Evolutionary conservation across 2,329 filamentous ascomycete genomes (phyloP).

Genomic region (Fusarium nodosum): DNA sequence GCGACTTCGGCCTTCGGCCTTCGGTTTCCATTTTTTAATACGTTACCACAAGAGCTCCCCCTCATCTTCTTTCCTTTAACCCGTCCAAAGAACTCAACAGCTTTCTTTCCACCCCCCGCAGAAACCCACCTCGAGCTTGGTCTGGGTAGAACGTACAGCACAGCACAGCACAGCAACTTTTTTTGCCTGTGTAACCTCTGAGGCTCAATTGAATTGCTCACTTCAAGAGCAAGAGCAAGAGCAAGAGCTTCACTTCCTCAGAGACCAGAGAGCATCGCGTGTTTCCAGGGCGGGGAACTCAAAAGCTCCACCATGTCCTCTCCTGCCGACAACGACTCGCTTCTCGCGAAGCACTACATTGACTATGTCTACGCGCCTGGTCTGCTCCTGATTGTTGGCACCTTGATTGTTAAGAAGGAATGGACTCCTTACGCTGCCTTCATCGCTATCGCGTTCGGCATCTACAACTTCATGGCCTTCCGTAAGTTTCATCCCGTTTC

Average conservation of each 20-base stretch:
- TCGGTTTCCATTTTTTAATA: slow-evolving; percentile 35
- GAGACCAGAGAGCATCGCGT: slow-evolving; percentile 13
- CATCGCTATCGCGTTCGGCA: slow-evolving; percentile 74
- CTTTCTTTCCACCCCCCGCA: slow-evolving; percentile 15
- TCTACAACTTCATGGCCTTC: slow-evolving; percentile 78
- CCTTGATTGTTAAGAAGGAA: slow-evolving; percentile 82
- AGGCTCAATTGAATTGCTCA: slow-evolving; percentile 38
- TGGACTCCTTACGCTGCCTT: slow-evolving; percentile 79
- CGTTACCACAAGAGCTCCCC: slow-evolving; percentile 34
- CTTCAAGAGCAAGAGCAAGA: background rate
- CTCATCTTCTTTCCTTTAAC: slow-evolving; percentile 35
- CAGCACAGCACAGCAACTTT: slow-evolving; percentile 1
- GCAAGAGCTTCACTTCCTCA: slow-evolving; percentile 25
- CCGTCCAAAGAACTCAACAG: slow-evolving; percentile 23
- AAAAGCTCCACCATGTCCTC: slow-evolving; percentile 42
- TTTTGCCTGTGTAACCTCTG: slow-evolving; percentile 11
- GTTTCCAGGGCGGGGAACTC: slow-evolving; percentile 40
- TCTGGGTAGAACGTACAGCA: slow-evolving; percentile 14
- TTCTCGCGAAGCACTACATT: slow-evolving; percentile 73
- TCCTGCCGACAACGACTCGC: slow-evolving; percentile 50
- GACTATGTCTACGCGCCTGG: slow-evolving; percentile 88
- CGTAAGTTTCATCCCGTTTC: slow-evolving; percentile 66
- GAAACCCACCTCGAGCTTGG: slow-evolving; percentile 16
- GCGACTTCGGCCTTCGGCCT: slow-evolving; percentile 38
- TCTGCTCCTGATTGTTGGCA: slow-evolving; percentile 81